These are phyloP conservation scores for Suillus ampliporus DNA, from an alignment of 768 basidiomycete species.

Conservation along the genomic window DNA sequence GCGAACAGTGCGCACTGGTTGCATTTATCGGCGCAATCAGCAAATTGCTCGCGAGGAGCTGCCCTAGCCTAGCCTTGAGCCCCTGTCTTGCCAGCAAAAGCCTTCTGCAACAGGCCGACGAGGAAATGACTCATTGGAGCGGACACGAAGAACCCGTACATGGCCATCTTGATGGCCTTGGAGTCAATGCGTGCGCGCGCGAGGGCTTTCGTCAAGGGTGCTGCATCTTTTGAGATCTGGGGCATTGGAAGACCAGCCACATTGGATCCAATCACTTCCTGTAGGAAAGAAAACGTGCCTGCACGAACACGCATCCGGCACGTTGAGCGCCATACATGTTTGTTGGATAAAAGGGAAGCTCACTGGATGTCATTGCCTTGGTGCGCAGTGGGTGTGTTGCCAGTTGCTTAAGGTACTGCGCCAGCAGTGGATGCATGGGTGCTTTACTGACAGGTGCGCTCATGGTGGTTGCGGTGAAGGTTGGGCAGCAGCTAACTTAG, in stretches of 20 bases:
- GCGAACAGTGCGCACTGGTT: conserved; percentile 49
- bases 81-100: conserved; percentile 78
- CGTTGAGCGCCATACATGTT: conserved; percentile 7
- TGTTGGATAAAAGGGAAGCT: conserved; percentile 16
- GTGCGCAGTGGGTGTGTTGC: conserved; percentile 75
- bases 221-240: conserved; percentile 56
- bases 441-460: conserved; percentile 33
- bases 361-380: conserved; percentile 79
- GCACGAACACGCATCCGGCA: conserved; percentile 3
- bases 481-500: conserved; percentile 27
- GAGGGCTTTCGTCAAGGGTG: conserved; percentile 55
- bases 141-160: conserved; percentile 84
- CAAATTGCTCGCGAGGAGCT: conserved; percentile 79
- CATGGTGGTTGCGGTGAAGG: conserved; percentile 41
- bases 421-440: conserved; percentile 54
- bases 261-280: conserved; percentile 82
- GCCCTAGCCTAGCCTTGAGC: conserved; percentile 64
- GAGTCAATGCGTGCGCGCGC: conserved; percentile 63
- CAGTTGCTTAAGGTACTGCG: conserved; percentile 74
- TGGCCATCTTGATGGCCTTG: conserved; percentile 82
- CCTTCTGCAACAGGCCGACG: conserved; percentile 72
- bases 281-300: conserved; percentile 68
- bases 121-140: conserved; percentile 83
- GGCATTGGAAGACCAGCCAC: conserved; percentile 64
- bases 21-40: conserved; percentile 79